phyloP scores from a whole-genome alignment of 441 rosid genomes.

The Syzygium syzygioides region DNA sequence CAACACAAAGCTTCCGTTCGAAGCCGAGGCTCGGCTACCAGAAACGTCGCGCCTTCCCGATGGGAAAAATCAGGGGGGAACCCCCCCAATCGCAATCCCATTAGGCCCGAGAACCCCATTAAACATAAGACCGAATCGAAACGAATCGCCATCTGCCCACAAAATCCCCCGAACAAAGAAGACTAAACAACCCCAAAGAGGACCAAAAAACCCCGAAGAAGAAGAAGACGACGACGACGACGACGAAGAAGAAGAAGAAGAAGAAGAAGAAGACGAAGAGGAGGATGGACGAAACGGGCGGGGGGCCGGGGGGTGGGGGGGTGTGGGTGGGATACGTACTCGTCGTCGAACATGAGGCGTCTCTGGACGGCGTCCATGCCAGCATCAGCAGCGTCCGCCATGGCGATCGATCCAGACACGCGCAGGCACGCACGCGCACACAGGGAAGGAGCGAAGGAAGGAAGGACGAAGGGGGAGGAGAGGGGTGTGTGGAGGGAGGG shows the following conservation, averaged over 20 bases:
- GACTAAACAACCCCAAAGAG: neutral
- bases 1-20: neutral
- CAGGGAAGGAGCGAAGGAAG: neutral
- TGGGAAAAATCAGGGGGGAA: too few species aligned
- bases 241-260: neutral
- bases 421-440: too few species aligned
- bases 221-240: neutral
- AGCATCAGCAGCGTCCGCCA: conserved; percentile 40
- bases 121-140: neutral
- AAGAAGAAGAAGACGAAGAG: neutral
- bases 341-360: conserved; percentile 98
- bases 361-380: conserved; percentile 98
- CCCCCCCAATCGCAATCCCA: neutral
- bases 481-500: too few species aligned
- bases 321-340: conserved; percentile 42
- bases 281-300: neutral
- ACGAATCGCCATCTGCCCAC: too few species aligned
- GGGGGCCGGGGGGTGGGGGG: neutral
- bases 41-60: neutral
- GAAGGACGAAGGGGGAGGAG: neutral
- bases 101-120: neutral
- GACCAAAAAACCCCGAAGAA: neutral
- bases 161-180: neutral
- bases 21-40: neutral
- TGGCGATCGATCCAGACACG: conserved; percentile 1